phyloP scores from a whole-genome alignment of 202 grass and related monocot species.

The Alloteropsis angusta region DNA sequence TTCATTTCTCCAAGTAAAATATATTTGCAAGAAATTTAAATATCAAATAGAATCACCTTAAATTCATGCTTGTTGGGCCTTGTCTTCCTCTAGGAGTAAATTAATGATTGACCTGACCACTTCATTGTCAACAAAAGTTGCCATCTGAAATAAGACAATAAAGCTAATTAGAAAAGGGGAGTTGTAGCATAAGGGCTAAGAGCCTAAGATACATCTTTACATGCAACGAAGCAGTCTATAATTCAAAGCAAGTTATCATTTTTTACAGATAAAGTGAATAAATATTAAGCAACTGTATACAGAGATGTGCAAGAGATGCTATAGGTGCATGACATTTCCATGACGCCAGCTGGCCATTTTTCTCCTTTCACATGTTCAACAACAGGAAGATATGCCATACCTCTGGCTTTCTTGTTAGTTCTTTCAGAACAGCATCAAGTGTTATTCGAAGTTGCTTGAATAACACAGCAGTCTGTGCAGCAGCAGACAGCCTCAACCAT shows the following conservation, averaged over 20 bases:
- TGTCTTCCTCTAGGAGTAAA: constrained; percentile 90
- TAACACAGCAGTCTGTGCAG: constrained; percentile 75
- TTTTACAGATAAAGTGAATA: background rate
- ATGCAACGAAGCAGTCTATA: background rate
- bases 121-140: constrained; percentile 68
- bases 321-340: background rate
- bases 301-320: background rate
- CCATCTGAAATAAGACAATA: constrained; percentile 53
- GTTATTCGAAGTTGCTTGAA: constrained; percentile 85
- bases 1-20: constrained; percentile 21
- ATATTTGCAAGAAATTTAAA: background rate
- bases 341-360: background rate
- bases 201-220: background rate
- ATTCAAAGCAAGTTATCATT: background rate
- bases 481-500: constrained; percentile 88
- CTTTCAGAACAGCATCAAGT: constrained; percentile 87
- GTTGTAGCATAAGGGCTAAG: background rate
- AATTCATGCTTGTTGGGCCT: constrained; percentile 41
- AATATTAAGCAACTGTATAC: background rate
- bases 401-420: constrained; percentile 80
- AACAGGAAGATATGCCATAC: constrained; percentile 34
- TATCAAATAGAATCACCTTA: constrained; percentile 28
- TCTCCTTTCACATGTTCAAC: background rate
- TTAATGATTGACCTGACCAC: constrained; percentile 89
- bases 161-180: constrained; percentile 22